Conservation (phyloP, 1,284 basidiomycete genomes). For the Trichosporon faecale region DNA sequence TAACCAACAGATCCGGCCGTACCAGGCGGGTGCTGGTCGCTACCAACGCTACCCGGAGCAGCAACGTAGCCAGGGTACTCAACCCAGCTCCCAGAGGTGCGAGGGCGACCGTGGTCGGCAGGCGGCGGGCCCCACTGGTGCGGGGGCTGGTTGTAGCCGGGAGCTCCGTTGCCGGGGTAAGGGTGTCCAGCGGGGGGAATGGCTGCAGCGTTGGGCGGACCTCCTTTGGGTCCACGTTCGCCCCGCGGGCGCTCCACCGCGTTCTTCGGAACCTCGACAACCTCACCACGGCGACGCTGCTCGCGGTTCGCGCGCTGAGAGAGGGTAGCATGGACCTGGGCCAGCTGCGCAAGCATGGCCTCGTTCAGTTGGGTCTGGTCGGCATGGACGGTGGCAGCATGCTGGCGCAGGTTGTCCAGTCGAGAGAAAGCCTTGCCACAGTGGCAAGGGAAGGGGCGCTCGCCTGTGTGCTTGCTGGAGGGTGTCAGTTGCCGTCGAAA, state of each 20-base stretch:
- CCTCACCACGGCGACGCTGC: slow-evolving; percentile 48
- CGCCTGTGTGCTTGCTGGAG: slow-evolving; percentile 89
- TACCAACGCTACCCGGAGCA: slow-evolving; percentile 17
- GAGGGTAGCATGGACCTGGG: slow-evolving; percentile 77
- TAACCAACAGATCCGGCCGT: slow-evolving; percentile 23
- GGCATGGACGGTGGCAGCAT: slow-evolving; percentile 91
- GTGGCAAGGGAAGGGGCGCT: slow-evolving; percentile 91
- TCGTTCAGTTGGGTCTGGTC: slow-evolving; percentile 83
- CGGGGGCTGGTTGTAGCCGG: slow-evolving; percentile 18
- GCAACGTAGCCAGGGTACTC: slow-evolving; percentile 33
- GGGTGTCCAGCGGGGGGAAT: slow-evolving; percentile 13
- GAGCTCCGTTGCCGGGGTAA: slow-evolving; percentile 12
- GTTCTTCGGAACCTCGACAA: slow-evolving; percentile 52
- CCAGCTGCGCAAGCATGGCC: slow-evolving; percentile 83
- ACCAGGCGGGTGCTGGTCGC: slow-evolving; percentile 20
- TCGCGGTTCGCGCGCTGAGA: slow-evolving; percentile 52
- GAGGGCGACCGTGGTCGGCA: slow-evolving; percentile 33
- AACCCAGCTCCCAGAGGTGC: slow-evolving; percentile 32
- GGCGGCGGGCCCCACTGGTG: slow-evolving; percentile 23
- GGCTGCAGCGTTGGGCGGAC: slow-evolving; percentile 9
- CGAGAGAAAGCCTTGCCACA: slow-evolving; percentile 93
- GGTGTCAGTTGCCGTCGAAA: slow-evolving; percentile 14
- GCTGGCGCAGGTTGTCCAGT: slow-evolving; percentile 92
- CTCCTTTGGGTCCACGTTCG: slow-evolving; percentile 22
- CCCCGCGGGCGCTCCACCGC: slow-evolving; percentile 43